Conservation (phyloP, 1,284 basidiomycete species). For the Apiotrichum siamense region DNA sequence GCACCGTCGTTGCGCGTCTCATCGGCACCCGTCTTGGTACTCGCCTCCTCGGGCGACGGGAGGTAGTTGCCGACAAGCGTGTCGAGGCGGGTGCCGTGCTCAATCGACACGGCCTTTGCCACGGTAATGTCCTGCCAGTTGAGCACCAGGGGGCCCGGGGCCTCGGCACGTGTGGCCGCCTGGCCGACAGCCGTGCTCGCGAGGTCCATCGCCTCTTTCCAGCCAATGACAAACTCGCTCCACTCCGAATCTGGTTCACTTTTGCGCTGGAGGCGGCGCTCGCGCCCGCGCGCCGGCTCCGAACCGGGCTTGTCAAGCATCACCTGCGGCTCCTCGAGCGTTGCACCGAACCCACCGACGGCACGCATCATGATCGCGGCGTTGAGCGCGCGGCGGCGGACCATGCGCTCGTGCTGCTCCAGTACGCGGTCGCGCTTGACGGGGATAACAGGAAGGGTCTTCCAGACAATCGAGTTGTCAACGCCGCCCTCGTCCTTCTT, state of each 20-base stretch:
- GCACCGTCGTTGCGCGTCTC: slow-evolving; percentile 7
- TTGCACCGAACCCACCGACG: slow-evolving; percentile 64
- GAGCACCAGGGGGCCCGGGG: slow-evolving; percentile 7
- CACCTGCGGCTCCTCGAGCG: slow-evolving; percentile 50
- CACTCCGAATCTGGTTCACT: slow-evolving; percentile 51
- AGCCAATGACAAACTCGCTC: slow-evolving; percentile 24
- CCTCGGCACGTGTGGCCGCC: slow-evolving; percentile 3
- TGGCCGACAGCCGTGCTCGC: slow-evolving; percentile 23
- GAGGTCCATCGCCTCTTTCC: slow-evolving; percentile 27
- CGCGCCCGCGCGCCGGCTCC: slow-evolving; percentile 60
- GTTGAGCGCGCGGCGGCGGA: slow-evolving; percentile 51
- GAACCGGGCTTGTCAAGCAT: slow-evolving; percentile 26
- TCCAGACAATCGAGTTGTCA: slow-evolving; percentile 23
- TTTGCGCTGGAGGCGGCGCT: slow-evolving; percentile 64
- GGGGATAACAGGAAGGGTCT: slow-evolving; percentile 65
- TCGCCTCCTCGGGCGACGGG: slow-evolving; percentile 6
- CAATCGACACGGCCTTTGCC: slow-evolving; percentile 11
- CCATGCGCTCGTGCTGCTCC: slow-evolving; percentile 59
- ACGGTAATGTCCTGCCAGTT: slow-evolving; percentile 29
- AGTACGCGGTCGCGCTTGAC: slow-evolving; percentile 53
- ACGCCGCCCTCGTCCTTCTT: slow-evolving; percentile 3
- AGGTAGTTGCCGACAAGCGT: slow-evolving; percentile 21
- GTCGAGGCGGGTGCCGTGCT: slow-evolving; percentile 12
- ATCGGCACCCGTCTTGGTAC: slow-evolving; percentile 1
- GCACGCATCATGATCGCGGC: slow-evolving; percentile 51